A percentile compares a stretch with the other conserved stretches of the same genome.
Conservation (phyloP, 805 yeast genomes). For the Monosporozyma servazzii region DNA sequence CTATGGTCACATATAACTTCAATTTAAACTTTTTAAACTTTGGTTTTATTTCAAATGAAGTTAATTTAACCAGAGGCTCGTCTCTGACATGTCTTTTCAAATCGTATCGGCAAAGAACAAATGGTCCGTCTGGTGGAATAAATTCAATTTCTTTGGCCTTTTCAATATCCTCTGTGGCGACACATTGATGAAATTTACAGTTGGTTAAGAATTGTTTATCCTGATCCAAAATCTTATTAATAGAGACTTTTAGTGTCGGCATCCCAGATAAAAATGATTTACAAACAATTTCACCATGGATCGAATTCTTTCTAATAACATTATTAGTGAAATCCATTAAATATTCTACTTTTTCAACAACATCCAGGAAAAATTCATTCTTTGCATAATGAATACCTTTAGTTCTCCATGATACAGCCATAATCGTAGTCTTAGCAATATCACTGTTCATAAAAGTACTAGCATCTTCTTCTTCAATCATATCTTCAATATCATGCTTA, state of each 20-base stretch:
- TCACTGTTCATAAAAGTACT: constrained; percentile 50
- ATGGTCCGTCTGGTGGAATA: constrained; percentile 86
- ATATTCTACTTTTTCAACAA: constrained; percentile 65
- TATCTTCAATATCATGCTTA: constrained; percentile 1
- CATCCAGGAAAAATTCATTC: constrained; percentile 85
- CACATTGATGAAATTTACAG: constrained; percentile 82
- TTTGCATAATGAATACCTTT: constrained; percentile 82
- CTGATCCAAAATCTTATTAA: constrained; percentile 55
- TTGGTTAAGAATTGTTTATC: constrained; percentile 43
- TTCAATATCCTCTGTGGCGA: constrained; percentile 58
- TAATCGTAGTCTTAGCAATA: constrained; percentile 67
- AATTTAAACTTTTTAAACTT: constrained; percentile 21
- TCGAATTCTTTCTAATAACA: constrained; percentile 54
- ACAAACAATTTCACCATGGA: constrained; percentile 64
- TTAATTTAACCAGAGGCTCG: constrained; percentile 32
- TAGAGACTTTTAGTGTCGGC: constrained; percentile 72
- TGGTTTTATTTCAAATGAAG: constrained; percentile 17
- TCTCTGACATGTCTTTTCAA: constrained; percentile 28
- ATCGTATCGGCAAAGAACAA: constrained; percentile 42
- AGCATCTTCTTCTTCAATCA: constrained; percentile 10
- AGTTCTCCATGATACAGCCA: constrained; percentile 82
- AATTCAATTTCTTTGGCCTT: constrained; percentile 49
- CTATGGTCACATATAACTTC: constrained; percentile 17
- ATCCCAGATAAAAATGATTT: constrained; percentile 79
- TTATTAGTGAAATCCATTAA: constrained; percentile 51